Evolutionary conservation across 2,329 filamentous ascomycete genomes (phyloP).

Genomic region (Talaromyces sp.): DNA sequence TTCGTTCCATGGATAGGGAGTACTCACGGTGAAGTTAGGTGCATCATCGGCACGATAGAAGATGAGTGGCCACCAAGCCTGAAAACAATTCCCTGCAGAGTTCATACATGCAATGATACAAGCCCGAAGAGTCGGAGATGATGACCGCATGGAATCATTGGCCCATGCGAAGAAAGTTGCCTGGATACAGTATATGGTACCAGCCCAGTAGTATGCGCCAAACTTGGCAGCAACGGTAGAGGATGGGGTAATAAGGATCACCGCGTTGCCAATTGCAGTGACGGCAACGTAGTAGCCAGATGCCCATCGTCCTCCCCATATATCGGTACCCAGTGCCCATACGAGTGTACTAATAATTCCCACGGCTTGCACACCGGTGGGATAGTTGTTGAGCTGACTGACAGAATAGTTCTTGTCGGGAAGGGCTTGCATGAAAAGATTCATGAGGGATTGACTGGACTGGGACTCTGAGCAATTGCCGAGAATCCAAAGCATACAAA

Average conservation of each 20-base stretch:
- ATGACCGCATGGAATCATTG: slow-evolving; percentile 61
- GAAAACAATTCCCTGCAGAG: slow-evolving; percentile 59
- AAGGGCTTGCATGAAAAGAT: slow-evolving; percentile 45
- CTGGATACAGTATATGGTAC: slow-evolving; percentile 64
- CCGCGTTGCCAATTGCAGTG: slow-evolving; percentile 55
- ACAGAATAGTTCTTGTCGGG: slow-evolving; percentile 41
- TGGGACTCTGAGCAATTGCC: slow-evolving; percentile 67
- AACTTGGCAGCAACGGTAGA: slow-evolving; percentile 33
- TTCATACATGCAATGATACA: slow-evolving; percentile 69
- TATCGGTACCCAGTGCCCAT: slow-evolving; percentile 62
- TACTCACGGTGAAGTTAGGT: slow-evolving; percentile 51
- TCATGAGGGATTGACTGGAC: slow-evolving; percentile 55
- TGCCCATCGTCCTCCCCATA: slow-evolving; percentile 52
- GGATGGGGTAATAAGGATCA: slow-evolving; percentile 39
- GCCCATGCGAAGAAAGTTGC: slow-evolving; percentile 71
- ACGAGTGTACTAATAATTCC: slow-evolving; percentile 55
- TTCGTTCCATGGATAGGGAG: background rate
- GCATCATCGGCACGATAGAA: slow-evolving; percentile 64
- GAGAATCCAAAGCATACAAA: slow-evolving; percentile 45
- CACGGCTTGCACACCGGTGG: slow-evolving; percentile 47
- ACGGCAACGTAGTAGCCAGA: slow-evolving; percentile 62
- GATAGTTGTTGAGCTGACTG: slow-evolving; percentile 48
- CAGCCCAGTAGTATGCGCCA: slow-evolving; percentile 64
- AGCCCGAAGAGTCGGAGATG: slow-evolving; percentile 57
- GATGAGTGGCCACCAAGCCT: slow-evolving; percentile 67